Base-by-base conservation (phyloP, 2,329 filamentous ascomycete genomes). In the Chaetothyriales sp. region DNA sequence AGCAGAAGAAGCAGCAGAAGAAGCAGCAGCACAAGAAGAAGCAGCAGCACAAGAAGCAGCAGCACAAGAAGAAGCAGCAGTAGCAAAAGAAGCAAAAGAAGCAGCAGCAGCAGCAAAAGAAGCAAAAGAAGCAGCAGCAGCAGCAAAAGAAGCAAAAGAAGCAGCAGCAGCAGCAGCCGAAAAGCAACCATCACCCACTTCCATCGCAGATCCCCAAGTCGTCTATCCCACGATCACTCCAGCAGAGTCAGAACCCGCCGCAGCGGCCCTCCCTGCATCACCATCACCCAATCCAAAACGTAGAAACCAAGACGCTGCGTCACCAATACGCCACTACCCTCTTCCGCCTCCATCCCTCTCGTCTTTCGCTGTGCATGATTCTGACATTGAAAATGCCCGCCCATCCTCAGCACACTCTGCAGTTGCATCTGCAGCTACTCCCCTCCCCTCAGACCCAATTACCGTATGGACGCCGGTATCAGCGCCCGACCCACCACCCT, bases 331-430 rank as follows among this genome's bases (percentile, higher is more conserved):
- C 22, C 18, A 9, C 25, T 9, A 47, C 19, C 22, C 18, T 10
- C 46, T 13, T 20, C 20, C 46, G 9, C 46, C 20, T 18, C 19
- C 33, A 40, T 15, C 33, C 0, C 82, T 81, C 0, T 85, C 83
- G 0, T 77, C 77, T 18, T 85, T 85, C 1, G 82, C 9, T 15
- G 33, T 15, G 2, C 33, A 82, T 0, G 85, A 87, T 60, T 83
- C 85, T 1, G 83, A 92, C 63, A 84, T 83, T 0, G 86, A 92
- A 65, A 90, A 90, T 59, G 81, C 78, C 47, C 85, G 85, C 1
- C 86, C 86, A 0, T 85, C 83, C 1, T 81, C 81, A 4, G 33
- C 33, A 40, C 33, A 40, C 7, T 33, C 7, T 33, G 5, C 77
- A 77, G 1, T 71, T 75, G 2, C 72, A 71, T 49, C 73, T 69